Percentiles rank a stretch among this genome's conserved stretches.
Conservation (phyloP, 805 yeast species). For the Kuraishia hungarica region DNA sequence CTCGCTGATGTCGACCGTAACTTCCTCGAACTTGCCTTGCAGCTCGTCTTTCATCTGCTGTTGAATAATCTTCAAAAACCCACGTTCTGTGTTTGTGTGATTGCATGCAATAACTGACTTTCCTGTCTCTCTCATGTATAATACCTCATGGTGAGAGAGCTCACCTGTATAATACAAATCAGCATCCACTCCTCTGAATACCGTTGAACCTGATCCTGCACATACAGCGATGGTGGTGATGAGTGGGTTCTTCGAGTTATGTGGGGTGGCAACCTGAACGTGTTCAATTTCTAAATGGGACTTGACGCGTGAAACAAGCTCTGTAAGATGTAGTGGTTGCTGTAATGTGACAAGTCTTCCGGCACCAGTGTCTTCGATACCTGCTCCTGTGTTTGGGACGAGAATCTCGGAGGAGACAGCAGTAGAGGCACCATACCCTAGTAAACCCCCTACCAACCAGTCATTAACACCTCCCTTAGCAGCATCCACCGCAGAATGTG, state of each 20-base stretch:
- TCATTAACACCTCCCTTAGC: conserved; percentile 92
- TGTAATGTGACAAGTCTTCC: conserved; percentile 59
- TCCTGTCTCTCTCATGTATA: conserved; percentile 64
- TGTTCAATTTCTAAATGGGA: conserved; percentile 37
- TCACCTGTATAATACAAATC: conserved; percentile 90
- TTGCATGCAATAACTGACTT: conserved; percentile 69
- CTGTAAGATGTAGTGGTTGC: conserved; percentile 30
- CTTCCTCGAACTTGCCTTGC: conserved; percentile 16
- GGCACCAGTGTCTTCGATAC: conserved; percentile 59
- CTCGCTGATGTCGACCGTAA: conserved; percentile 40
- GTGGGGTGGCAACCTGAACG: conserved; percentile 52
- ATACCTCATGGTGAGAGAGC: conserved; percentile 86
- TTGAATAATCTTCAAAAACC: conserved; percentile 53
- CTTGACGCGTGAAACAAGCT: conserved; percentile 47
- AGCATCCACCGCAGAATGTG: conserved; percentile 95
- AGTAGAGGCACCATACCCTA: conserved; percentile 8
- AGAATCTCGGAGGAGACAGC: conserved; percentile 23
- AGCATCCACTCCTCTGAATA: conserved; percentile 50
- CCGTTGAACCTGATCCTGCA: conserved; percentile 90
- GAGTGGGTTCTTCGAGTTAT: conserved; percentile 17
- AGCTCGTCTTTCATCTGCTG: conserved; percentile 38
- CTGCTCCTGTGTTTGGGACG: conserved; percentile 29
- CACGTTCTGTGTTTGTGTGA: conserved; percentile 91
- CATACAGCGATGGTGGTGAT: conserved; percentile 70
- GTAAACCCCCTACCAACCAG: conserved; percentile 64